A percentile compares a stretch with the other conserved stretches of the same genome.
Evolutionary conservation across 441 rosid genomes (phyloP).

Genomic region (Dalechampia spathulata): DNA sequence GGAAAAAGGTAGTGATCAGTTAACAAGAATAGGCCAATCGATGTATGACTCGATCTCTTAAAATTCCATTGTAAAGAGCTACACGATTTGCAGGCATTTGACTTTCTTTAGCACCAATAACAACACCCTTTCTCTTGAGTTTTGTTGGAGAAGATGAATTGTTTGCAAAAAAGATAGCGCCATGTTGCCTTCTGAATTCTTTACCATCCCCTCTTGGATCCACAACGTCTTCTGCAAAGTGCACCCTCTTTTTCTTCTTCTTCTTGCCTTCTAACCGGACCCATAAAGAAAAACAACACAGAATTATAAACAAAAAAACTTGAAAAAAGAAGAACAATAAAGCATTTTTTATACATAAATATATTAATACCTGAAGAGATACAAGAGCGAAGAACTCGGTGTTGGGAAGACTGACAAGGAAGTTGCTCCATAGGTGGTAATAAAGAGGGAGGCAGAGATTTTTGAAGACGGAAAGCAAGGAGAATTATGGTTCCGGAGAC

Average conservation of each 20-base stretch:
- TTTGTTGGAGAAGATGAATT: conserved; percentile 14
- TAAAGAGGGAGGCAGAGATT: conserved; percentile 17
- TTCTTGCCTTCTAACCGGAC: conserved; percentile 27
- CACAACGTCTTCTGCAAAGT: conserved; percentile 54
- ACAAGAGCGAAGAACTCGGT: conserved; percentile 32
- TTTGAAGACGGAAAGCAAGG: conserved; percentile 54
- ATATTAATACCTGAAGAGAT: conserved; percentile 40
- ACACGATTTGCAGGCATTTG: conserved; percentile 56
- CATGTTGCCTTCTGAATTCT: conserved; percentile 33
- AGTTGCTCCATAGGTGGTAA: conserved; percentile 17
- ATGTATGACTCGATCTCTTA: conserved; percentile 49
- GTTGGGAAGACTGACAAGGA: conserved; percentile 6
- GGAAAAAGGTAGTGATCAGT: neutral
- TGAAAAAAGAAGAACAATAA: no score
- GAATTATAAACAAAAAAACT: neutral
- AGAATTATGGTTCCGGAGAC: conserved; percentile 59
- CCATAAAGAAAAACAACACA: neutral
- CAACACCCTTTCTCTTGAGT: conserved; percentile 16
- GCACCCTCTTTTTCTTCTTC: conserved; percentile 41
- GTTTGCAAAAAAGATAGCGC: conserved; percentile 3
- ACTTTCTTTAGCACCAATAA: conserved; percentile 9
- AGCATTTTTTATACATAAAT: no score
- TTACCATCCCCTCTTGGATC: conserved; percentile 45
- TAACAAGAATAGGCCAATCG: conserved; percentile 39
- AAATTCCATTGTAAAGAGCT: conserved; percentile 60